Conservation (phyloP, 306 rosid species). For the Malus asiatica region DNA sequence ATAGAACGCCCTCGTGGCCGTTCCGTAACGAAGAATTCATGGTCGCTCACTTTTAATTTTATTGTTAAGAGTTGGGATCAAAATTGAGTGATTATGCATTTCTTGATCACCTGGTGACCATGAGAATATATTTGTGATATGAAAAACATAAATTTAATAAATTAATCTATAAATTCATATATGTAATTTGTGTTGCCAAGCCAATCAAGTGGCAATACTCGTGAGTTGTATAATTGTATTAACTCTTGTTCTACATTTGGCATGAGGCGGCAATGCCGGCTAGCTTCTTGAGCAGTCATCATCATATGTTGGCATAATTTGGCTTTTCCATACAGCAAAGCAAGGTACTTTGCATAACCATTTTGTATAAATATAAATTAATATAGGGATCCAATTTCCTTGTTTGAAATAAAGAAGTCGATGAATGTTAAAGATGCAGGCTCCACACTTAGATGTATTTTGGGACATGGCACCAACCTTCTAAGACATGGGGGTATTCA, state of each 20-base stretch:
- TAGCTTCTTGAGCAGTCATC: constrained; percentile 6
- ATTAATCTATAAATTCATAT: not conserved
- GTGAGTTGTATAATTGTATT: constrained; percentile 26
- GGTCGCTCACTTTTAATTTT: too few species aligned
- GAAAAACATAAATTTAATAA: not conserved
- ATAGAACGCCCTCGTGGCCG: rapidly evolving
- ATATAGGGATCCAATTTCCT: not conserved
- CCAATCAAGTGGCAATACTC: constrained; percentile 25
- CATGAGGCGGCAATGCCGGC: constrained; percentile 17
- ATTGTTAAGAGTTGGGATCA: too few species aligned
- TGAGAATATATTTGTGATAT: not conserved
- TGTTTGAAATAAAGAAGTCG: not conserved
- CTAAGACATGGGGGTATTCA: not conserved
- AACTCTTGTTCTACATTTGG: constrained; percentile 11
- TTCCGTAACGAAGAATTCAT: too few species aligned
- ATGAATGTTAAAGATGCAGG: not conserved
- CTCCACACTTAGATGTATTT: not conserved
- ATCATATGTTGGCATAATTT: not conserved
- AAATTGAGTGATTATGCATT: not conserved
- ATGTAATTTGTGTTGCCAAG: not conserved
- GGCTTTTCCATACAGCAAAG: not conserved
- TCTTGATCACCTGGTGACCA: too few species aligned
- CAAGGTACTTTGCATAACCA: not conserved
- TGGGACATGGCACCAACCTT: not conserved
- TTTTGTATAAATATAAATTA: not conserved